phyloP scores from a whole-genome alignment of 805 yeast species.

The Yarrowia sp. region DNA sequence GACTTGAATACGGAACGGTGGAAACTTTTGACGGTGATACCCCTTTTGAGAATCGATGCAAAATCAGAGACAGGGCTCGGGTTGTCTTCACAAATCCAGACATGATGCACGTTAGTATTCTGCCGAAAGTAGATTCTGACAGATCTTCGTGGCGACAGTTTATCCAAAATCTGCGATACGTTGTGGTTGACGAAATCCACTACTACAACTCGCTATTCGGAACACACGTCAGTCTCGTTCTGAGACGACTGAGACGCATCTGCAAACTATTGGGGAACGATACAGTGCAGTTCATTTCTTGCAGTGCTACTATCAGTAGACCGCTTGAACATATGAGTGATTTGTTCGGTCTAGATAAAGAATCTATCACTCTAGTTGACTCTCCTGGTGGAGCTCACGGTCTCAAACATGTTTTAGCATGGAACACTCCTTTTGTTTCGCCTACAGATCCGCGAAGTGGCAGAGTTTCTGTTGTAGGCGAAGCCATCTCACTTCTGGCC shows the following conservation, averaged over 20 bases:
- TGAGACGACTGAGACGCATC: conserved; percentile 73
- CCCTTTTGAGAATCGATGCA: conserved; percentile 49
- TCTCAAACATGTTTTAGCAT: conserved; percentile 65
- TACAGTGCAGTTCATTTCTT: conserved; percentile 67
- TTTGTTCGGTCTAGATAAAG: conserved; percentile 58
- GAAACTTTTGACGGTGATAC: conserved; percentile 97
- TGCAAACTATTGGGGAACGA: conserved; percentile 52
- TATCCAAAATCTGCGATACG: conserved; percentile 58
- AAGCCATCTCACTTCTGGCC: conserved; percentile 71
- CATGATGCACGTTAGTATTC: conserved; percentile 76
- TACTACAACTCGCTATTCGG: conserved; percentile 86
- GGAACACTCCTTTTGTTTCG: conserved; percentile 79
- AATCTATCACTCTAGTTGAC: conserved; percentile 43
- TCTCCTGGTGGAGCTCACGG: conserved; percentile 92
- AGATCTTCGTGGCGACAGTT: conserved; percentile 50
- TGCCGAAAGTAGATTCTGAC: conserved; percentile 50
- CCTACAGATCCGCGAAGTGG: conserved; percentile 55
- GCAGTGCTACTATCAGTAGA: conserved; percentile 86
- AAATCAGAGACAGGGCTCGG: conserved; percentile 60
- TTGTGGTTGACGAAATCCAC: conserved; percentile 83
- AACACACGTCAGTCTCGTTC: conserved; percentile 79
- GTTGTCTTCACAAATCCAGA: conserved; percentile 95
- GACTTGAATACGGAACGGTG: conserved; percentile 48
- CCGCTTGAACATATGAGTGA: conserved; percentile 70
- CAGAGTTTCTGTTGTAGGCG: conserved; percentile 66